Evolutionary conservation across 2,329 filamentous ascomycete species (phyloP), one percentile per base, ranked within the genome.

Genomic region (Onygenales sp.): DNA sequence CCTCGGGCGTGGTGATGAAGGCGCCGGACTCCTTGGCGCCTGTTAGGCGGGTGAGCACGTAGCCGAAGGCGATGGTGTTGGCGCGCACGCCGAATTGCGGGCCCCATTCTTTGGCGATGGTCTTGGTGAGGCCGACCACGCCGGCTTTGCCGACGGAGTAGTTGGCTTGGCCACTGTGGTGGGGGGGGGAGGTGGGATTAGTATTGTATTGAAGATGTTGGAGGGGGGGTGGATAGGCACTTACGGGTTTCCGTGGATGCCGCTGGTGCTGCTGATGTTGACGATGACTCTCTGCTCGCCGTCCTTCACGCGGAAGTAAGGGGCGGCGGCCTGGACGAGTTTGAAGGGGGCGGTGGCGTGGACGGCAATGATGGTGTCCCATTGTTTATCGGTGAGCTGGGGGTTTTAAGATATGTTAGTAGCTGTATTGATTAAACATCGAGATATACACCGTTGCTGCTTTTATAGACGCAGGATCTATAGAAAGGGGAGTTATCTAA

Each of bases 91-190:
- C 89, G 62, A 91, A 95, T 39, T 77, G 70, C 0, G 87, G 88
- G 1, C 89, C 89, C 90, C 89, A 95, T 74, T 95, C 85, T 74
- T 95, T 94, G 2, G 89, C 88, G 65, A 95, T 88, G 1, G 88
- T 90, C 75, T 93, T 94, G 37, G 86, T 91, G 54, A 95, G 78
- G 5, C 90, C 90, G 9, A 81, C 81, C 11, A 95, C 82, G 45
- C 88, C 90, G 2, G 89, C 87, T 75, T 95, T 95, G 52, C 87
- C 90, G 47, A 91, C 75, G 37, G 86, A 80, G 70, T 95, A 95
- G 77, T 95, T 95, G 62, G 86, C 82, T 76, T 95, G 89, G n/a
- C 89, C 89, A 11, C 70, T 68, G 60, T 40, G 51, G 31, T n/a
- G n/a, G 39, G n/a, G 39, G 14, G 39, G 49, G 37, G 27, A 40